A percentile compares a stretch with the other conserved stretches of the same genome.
Evolutionary conservation across 345 rosid genomes (phyloP).

Genomic region (Toxicodendron radicans): DNA sequence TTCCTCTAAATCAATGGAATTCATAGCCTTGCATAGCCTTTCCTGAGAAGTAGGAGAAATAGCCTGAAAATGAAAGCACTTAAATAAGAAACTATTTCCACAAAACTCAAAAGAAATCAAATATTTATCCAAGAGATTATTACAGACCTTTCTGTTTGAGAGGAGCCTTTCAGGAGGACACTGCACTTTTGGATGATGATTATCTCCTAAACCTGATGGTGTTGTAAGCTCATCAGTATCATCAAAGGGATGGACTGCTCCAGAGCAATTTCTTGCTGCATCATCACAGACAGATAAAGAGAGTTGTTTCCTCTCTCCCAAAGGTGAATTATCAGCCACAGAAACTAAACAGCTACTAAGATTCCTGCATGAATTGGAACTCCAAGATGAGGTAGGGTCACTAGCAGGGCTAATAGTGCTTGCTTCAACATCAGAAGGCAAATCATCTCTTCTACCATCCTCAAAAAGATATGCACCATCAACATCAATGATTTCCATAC

Average conservation of each 20-base stretch:
- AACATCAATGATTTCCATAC: conserved; percentile 20
- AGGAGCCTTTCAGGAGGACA: conserved; percentile 55
- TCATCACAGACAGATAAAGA: conserved; percentile 21
- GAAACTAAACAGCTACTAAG: conserved; percentile 24
- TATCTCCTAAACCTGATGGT: conserved; percentile 20
- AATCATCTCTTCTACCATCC: conserved; percentile 32
- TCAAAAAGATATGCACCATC: conserved; percentile 20
- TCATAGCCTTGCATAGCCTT: conserved; percentile 64
- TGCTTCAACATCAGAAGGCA: conserved; percentile 28
- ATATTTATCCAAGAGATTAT: not conserved
- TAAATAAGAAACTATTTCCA: conserved; percentile 20
- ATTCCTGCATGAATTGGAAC: conserved; percentile 22
- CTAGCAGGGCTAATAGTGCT: conserved; percentile 27
- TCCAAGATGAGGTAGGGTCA: conserved; percentile 21
- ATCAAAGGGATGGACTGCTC: conserved; percentile 20
- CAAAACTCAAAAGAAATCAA: not conserved
- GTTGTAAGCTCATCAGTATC: conserved; percentile 20
- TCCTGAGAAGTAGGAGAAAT: conserved; percentile 82
- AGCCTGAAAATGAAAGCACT: conserved; percentile 46
- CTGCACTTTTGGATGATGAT: conserved; percentile 31
- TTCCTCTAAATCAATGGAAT: conserved; percentile 39
- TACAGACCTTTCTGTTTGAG: conserved; percentile 66
- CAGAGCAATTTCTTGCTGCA: conserved; percentile 25
- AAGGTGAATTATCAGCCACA: conserved; percentile 23
- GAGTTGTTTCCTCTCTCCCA: conserved; percentile 27